Conservation (phyloP, 208 protist genomes). For the Leishmania major region DNA sequence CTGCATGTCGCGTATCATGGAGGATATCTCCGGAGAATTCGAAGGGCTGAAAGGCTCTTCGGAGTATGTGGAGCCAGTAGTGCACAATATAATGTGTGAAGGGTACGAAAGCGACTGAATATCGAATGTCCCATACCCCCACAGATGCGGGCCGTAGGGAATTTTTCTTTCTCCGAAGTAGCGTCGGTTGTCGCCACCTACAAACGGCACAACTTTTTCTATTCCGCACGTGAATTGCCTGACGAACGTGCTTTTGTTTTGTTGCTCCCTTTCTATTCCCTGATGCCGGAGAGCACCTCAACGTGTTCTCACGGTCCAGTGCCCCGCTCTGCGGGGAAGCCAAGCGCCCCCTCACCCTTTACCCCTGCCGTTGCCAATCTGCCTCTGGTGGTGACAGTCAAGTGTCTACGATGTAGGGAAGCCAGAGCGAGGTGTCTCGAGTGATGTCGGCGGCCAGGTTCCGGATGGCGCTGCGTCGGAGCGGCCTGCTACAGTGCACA, state of each 20-base stretch:
- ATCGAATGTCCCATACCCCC: neutral
- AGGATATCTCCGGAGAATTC: constrained; percentile 28
- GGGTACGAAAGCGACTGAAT: constrained; percentile 10
- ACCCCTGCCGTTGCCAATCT: neutral
- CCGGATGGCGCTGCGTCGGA: neutral
- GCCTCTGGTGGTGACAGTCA: neutral
- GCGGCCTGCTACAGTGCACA: neutral
- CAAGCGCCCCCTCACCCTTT: neutral
- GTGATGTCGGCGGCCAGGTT: neutral
- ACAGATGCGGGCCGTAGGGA: neutral
- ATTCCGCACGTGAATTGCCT: neutral
- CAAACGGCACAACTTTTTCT: neutral
- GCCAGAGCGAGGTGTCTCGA: neutral
- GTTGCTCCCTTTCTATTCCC: neutral
- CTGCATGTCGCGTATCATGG: constrained; percentile 37
- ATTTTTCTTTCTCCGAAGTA: neutral
- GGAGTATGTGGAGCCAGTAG: constrained; percentile 7
- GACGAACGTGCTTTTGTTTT: neutral
- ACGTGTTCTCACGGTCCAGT: neutral
- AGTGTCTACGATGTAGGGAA: neutral
- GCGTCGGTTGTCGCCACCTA: neutral
- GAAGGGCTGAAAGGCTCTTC: constrained; percentile 14
- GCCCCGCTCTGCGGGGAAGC: neutral
- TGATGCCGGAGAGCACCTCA: neutral
- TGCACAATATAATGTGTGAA: constrained; percentile 11